These are phyloP conservation scores for Scedosporium boydii DNA, from an alignment of 2,329 filamentous ascomycete genomes.

Conservation along the genomic window DNA sequence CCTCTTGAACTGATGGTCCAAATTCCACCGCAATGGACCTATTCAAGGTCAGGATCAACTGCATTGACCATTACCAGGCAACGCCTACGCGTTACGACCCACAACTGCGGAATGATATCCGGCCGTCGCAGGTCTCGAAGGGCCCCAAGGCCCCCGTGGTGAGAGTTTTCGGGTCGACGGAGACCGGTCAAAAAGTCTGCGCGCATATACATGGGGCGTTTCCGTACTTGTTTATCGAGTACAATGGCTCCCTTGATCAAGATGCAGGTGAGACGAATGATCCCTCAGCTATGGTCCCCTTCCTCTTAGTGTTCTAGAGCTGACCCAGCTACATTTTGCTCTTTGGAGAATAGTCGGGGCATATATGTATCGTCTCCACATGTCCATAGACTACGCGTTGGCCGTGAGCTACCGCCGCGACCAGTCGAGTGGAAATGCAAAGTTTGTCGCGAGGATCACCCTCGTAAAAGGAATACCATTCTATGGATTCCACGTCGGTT, in stretches of 20 bases:
- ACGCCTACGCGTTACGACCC: slow-evolving; percentile 73
- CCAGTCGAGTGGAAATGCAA: slow-evolving; percentile 53
- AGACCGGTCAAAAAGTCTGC: slow-evolving; percentile 92
- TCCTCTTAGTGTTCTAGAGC: too few relatives aligned
- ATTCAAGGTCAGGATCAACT: slow-evolving; percentile 89
- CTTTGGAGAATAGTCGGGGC: slow-evolving; percentile 47
- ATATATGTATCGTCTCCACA: slow-evolving; percentile 69
- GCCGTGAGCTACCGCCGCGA: slow-evolving; percentile 77
- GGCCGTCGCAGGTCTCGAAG: slow-evolving; percentile 46
- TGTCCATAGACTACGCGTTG: slow-evolving; percentile 84
- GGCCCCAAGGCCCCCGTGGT: slow-evolving; percentile 75
- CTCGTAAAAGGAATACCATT: slow-evolving; percentile 90
- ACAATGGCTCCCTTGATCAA: slow-evolving; percentile 57
- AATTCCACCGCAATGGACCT: slow-evolving; percentile 33
- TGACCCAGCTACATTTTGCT: too few relatives aligned
- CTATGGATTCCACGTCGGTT: slow-evolving; percentile 92
- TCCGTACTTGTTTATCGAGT: slow-evolving; percentile 90
- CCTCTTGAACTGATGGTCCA: not conserved
- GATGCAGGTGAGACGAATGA: slow-evolving; percentile 50
- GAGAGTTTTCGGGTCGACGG: slow-evolving; percentile 83
- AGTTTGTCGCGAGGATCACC: slow-evolving; percentile 81
- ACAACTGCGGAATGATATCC: slow-evolving; percentile 57
- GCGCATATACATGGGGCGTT: slow-evolving; percentile 93
- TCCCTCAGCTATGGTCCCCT: not conserved
- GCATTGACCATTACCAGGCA: slow-evolving; percentile 89